Conservation (phyloP, 164 flowering plant species). For the Vitis rotundifolia region DNA sequence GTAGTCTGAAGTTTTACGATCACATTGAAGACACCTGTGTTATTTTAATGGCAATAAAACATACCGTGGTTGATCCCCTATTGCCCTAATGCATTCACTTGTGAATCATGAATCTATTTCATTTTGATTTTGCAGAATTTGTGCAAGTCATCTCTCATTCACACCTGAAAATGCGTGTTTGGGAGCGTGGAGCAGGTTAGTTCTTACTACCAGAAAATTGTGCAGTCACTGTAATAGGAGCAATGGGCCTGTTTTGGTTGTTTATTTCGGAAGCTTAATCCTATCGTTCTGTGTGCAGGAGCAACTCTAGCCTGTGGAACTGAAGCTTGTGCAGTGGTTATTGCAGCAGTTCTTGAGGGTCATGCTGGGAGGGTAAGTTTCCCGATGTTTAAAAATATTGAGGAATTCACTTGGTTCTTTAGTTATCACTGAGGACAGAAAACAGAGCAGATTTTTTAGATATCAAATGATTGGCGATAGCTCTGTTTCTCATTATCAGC, state of each 20-base stretch:
- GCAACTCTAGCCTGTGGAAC: conserved; percentile 99
- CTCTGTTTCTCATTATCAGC: too few species aligned
- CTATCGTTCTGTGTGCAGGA: conserved; percentile 39
- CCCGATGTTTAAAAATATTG: too few species aligned
- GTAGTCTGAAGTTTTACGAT: too few species aligned
- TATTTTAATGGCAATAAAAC: too few species aligned
- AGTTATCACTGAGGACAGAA: too few species aligned
- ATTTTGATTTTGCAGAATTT: conserved; percentile 66
- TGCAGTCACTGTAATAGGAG: background rate
- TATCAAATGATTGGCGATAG: too few species aligned
- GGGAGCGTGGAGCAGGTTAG: conserved; percentile 99
- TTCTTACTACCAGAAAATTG: background rate
- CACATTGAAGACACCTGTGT: too few species aligned
- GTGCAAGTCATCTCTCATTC: conserved; percentile 82
- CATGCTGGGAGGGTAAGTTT: conserved; percentile 80
- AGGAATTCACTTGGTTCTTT: background rate
- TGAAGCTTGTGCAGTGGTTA: conserved; percentile 95
- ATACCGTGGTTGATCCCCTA: too few species aligned
- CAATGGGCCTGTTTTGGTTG: background rate
- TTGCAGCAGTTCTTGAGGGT: conserved; percentile 97
- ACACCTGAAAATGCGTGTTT: conserved; percentile 96
- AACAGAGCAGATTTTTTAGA: too few species aligned
- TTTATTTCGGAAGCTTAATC: background rate
- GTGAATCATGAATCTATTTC: conserved; percentile 3
- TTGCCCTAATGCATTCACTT: background rate